Evolutionary conservation across 108 stramenopile genomes (phyloP).

Genomic region (Fragilariopsis cylindrus): DNA sequence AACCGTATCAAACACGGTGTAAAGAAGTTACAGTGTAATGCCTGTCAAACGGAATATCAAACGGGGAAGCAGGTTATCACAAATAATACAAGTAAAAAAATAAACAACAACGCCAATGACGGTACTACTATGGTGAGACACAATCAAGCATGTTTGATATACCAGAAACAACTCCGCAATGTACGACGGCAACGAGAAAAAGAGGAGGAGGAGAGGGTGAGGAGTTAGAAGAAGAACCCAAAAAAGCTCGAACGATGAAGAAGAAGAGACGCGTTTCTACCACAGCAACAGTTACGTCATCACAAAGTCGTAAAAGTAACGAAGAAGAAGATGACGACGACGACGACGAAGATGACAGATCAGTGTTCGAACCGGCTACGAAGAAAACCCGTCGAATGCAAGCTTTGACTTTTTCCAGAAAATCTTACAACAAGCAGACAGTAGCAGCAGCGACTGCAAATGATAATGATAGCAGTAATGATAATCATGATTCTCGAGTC

Average conservation of each 20-base stretch:
- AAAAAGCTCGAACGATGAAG: neutral
- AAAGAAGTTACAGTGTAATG: constrained; percentile 18
- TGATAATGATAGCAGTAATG: neutral
- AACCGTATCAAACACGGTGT: constrained; percentile 36
- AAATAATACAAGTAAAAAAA: constrained; percentile 8
- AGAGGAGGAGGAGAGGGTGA: neutral
- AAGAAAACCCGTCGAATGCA: neutral
- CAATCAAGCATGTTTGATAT: constrained; percentile 8
- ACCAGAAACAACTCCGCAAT: constrained; percentile 19
- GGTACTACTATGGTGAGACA: neutral
- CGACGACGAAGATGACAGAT: constrained; percentile 26
- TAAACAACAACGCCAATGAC: neutral
- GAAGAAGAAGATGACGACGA: constrained; percentile 14
- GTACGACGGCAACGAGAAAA: neutral
- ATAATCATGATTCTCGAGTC: neutral
- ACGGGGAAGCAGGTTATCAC: constrained; percentile 17
- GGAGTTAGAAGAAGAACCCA: constrained; percentile 1
- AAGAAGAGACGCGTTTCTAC: neutral
- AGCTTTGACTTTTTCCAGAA: neutral
- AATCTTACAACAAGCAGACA: neutral
- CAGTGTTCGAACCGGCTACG: constrained; percentile 15
- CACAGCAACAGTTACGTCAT: neutral
- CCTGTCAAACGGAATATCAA: constrained; percentile 35
- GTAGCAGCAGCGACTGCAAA: neutral
- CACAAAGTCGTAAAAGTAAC: neutral